Evolutionary conservation across 2,329 filamentous ascomycete species (phyloP).

Genomic region (Fusarium albidum): DNA sequence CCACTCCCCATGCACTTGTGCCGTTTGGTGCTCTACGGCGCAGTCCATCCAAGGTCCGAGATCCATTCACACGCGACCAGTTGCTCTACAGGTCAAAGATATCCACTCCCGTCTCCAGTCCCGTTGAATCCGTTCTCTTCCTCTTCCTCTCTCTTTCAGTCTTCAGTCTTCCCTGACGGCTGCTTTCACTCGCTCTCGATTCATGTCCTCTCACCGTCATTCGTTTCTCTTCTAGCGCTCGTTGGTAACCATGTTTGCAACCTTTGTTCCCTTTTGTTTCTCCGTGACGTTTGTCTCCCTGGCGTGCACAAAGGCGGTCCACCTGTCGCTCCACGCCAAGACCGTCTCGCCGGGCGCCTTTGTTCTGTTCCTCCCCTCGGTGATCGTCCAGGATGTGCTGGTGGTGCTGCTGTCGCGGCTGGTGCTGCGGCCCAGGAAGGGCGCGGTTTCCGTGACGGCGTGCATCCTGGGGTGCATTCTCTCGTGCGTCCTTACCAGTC

Average conservation of each 20-base stretch:
- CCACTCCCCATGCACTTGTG: conserved; percentile 5
- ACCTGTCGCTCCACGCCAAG: conserved; percentile 40
- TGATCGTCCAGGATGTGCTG: conserved; percentile 40
- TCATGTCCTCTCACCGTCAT: neutral
- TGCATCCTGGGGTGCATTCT: conserved; percentile 37
- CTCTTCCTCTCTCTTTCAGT: neutral
- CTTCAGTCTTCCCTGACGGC: neutral
- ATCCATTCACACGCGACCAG: conserved; percentile 33
- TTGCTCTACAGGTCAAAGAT: conserved; percentile 21
- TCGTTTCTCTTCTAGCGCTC: neutral
- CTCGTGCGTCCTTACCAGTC: conserved; percentile 36
- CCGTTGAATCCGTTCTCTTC: neutral
- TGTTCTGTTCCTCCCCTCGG: conserved; percentile 42
- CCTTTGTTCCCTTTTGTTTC: conserved; percentile 41
- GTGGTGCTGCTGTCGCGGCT: conserved; percentile 39
- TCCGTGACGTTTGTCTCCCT: conserved; percentile 41
- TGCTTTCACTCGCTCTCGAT: neutral
- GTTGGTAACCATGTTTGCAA: conserved; percentile 31
- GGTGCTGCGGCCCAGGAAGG: conserved; percentile 39
- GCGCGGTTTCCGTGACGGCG: conserved; percentile 32
- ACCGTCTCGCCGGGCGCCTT: conserved; percentile 37
- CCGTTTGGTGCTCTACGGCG: conserved; percentile 1
- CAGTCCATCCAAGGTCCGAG: neutral
- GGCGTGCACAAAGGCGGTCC: conserved; percentile 41
- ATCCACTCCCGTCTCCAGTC: conserved; percentile 1